Conservation (phyloP, 805 yeast species). For the Saccharomyces kudriavzevii region DNA sequence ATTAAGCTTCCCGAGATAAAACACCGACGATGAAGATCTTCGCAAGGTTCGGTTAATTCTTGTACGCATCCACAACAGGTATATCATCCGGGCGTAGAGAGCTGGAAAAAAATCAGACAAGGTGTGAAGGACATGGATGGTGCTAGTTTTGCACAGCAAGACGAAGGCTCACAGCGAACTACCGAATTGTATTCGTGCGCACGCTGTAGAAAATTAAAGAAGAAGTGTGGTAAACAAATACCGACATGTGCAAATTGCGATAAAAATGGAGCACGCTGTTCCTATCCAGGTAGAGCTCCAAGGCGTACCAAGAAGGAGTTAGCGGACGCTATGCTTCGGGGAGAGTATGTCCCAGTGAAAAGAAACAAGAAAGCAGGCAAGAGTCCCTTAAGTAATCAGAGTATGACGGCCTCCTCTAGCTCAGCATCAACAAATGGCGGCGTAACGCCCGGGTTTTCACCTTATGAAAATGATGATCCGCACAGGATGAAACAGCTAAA, state of each 20-base stretch:
- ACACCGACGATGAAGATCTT: background rate
- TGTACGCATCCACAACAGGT: background rate
- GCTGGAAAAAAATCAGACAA: background rate
- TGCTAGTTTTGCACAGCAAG: background rate
- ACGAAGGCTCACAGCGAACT: background rate
- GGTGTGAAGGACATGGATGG: slow-evolving; percentile 9
- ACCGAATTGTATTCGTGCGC: slow-evolving; percentile 35
- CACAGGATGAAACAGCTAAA: background rate
- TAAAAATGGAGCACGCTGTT: slow-evolving; percentile 31
- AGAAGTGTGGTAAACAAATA: slow-evolving; percentile 39
- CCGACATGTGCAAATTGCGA: slow-evolving; percentile 40
- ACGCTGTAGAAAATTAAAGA: slow-evolving; percentile 42
- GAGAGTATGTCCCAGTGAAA: slow-evolving; percentile 16
- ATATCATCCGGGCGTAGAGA: background rate
- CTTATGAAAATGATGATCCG: background rate
- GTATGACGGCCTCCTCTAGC: background rate
- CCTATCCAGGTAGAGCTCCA: slow-evolving; percentile 38
- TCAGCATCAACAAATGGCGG: background rate
- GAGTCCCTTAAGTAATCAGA: background rate
- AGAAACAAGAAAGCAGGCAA: slow-evolving; percentile 3
- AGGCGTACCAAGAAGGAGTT: slow-evolving; percentile 32
- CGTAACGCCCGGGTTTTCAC: background rate
- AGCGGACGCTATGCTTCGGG: slow-evolving; percentile 19
- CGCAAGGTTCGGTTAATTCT: background rate
- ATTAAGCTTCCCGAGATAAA: background rate